A percentile compares a stretch with the other conserved stretches of the same genome.
Conservation (phyloP, 2,329 filamentous ascomycete genomes). For the Aspergillus ruber region DNA sequence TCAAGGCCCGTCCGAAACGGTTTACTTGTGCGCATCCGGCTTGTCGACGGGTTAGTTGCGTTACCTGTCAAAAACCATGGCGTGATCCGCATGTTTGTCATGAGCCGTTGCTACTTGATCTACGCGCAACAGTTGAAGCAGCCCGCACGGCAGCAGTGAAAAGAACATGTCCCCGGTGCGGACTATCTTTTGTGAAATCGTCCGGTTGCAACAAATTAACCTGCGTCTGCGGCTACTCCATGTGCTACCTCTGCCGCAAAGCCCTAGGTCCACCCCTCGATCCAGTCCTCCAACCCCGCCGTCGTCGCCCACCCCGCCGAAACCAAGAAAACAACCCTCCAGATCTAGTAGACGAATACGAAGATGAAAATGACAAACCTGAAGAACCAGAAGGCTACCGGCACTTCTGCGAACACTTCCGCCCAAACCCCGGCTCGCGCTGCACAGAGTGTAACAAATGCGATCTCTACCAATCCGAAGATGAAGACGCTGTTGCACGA, state of each 20-base stretch:
- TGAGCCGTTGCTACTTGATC: conserved; percentile 70
- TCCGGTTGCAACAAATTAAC: conserved; percentile 95
- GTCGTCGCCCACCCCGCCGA: conserved; percentile 5
- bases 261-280: conserved; percentile 40
- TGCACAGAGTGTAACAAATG: conserved; percentile 77
- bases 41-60: conserved; percentile 68
- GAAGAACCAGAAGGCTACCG: conserved; percentile 66
- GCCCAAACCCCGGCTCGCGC: conserved; percentile 66
- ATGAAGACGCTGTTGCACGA: conserved; percentile 62
- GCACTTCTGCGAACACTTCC: conserved; percentile 95
- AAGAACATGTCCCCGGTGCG: conserved; percentile 86
- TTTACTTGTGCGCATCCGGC: conserved; percentile 68
- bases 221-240: conserved; percentile 90
- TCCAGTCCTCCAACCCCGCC: conserved; percentile 1
- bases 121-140: conserved; percentile 84
- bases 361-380: conserved; percentile 16
- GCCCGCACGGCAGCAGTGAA: conserved; percentile 93
- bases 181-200: conserved; percentile 85
- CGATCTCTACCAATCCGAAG: conserved; percentile 66
- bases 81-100: conserved; percentile 84
- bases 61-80: conserved; percentile 77
- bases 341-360: conserved; percentile 22
- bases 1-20: conserved; percentile 64
- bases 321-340: conserved; percentile 17
- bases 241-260: conserved; percentile 94